Evolutionary conservation across 108 stramenopile genomes (phyloP), one percentile per base, ranked within the genome.

Genomic region (Cyclotella kingstonii): DNA sequence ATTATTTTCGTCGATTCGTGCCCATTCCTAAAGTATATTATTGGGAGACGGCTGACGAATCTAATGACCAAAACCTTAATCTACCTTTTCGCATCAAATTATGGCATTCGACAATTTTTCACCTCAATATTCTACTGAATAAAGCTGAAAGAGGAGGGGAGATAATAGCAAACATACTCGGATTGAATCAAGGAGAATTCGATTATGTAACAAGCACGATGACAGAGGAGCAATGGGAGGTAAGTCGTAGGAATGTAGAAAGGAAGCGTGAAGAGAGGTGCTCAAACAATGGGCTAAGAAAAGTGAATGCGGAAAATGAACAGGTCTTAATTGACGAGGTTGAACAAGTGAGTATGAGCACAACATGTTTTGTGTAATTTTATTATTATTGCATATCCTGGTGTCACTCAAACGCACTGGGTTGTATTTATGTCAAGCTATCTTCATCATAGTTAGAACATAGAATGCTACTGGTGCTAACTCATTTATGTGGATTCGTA

Each of bases 21-120:
- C 76, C 84, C 44, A 74, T 85, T 29, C 84, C 84, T 12, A 71
- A 76, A 50, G 60, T 55, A 6, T 85, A 85, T 38, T 85, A 73
- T 38, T 85, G 80, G 78, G 81, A 82, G 25, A 70, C 70, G 17
- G 54, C 67, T 14, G 38, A 50, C 23, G 54, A 63, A 23, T 29
- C 60, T 14, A 75, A 80, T 46, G 38, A 60, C 8, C 50, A 68
- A 23, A 33, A 80, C 28, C 38, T 57, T 47, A 60, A 78, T 19
- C 44, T 85, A 18, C 75, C 81, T 6, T 9, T 53, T 0, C 36
- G 60, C 33, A 69, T 74, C 25, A 81, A 79, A 45, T 11, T 72
- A 9, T 85, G 84, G 84, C 84, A 85, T 42, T 62, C 61, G 23
- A 62, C 48, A 5, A 67, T 85, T 4, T 74, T 52, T 19, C 50